Base-by-base conservation (phyloP, 352 stramenopile species). In the Phytophthora megakarya region DNA sequence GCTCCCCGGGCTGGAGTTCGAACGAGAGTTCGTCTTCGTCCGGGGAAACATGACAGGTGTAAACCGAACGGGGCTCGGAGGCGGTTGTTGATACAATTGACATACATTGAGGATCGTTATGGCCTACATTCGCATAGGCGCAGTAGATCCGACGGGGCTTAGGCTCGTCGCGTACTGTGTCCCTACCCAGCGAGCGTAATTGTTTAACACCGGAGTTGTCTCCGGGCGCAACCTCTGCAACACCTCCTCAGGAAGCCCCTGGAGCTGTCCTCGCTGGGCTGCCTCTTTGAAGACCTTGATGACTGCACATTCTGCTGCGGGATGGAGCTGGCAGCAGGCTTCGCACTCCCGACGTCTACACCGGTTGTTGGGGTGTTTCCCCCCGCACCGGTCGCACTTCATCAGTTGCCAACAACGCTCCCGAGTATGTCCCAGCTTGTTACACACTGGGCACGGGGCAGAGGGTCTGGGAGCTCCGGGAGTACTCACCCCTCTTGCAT, bases 101-200 rank as follows among this genome's bases (percentile, higher is more conserved):
- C 38, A 65, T 65, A 18, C 56, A 65, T 65, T 58, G 51, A 18
- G 38, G 26, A 19, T 43, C 47, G 39, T 56, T 43, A 42, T 19
- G 12, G 13, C 47, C 61, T 23, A 65, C 32, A 33, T 54, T 57
- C 53, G 48, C 53, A 44, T 35, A 47, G 0, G 25, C 38, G n/a
- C n/a, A 49, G 21, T 58, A 47, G 26, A 1, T 35, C 13, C 44
- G 30, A 40, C 37, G 55, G 53, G 55, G 23, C 5, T 51, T 35
- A 38, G 25, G 63, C 55, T 56, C 28, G 40, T 18, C 63, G 57
- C 55, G 56, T 66, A 66, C 49, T 60, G 63, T 49, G 30, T 56
- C 40, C 63, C 49, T 43, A 43, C 38, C 39, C 51, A 60, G 26
- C 51, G 51, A 60, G 51, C 39, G 53, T 52, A 55, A 16, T 63